phyloP scores from a whole-genome alignment of 1,284 basidiomycete species.

The Austropuccinia psidii region DNA sequence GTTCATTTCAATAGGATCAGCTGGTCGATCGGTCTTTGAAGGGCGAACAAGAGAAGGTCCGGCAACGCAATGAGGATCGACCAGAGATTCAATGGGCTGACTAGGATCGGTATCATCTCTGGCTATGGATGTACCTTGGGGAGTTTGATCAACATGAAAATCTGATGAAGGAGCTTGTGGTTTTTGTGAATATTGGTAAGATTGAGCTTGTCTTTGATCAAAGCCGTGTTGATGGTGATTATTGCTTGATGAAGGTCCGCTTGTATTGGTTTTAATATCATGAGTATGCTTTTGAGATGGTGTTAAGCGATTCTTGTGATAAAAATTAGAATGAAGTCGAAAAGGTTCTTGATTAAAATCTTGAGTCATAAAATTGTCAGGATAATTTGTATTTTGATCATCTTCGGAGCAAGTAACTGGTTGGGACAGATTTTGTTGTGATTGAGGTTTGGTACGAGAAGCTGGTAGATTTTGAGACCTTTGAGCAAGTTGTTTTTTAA shows the following conservation, averaged over 20 bases:
- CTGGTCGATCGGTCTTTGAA: neutral
- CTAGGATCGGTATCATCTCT: constrained; percentile 21
- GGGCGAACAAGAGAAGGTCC: neutral
- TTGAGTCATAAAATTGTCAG: neutral
- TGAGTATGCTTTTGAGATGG: neutral
- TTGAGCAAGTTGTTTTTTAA: constrained; percentile 5
- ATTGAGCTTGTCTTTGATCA: neutral
- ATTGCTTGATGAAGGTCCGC: neutral
- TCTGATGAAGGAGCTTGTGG: neutral
- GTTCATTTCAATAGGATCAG: neutral
- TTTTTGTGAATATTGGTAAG: neutral
- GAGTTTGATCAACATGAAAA: too few relatives aligned
- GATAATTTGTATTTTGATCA: neutral
- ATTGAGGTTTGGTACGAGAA: neutral
- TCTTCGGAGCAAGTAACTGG: neutral
- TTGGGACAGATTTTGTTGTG: neutral
- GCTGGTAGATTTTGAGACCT: constrained; percentile 8
- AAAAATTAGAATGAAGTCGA: constrained; percentile 3
- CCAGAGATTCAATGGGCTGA: constrained; percentile 12
- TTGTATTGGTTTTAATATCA: neutral
- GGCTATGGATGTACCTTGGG: neutral
- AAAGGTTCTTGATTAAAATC: constrained; percentile 3
- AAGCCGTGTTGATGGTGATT: neutral
- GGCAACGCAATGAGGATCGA: neutral
- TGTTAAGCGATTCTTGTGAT: constrained; percentile 6